Conservation (phyloP, 495 filamentous ascomycete genomes). For the Pyrenula aspistea region DNA sequence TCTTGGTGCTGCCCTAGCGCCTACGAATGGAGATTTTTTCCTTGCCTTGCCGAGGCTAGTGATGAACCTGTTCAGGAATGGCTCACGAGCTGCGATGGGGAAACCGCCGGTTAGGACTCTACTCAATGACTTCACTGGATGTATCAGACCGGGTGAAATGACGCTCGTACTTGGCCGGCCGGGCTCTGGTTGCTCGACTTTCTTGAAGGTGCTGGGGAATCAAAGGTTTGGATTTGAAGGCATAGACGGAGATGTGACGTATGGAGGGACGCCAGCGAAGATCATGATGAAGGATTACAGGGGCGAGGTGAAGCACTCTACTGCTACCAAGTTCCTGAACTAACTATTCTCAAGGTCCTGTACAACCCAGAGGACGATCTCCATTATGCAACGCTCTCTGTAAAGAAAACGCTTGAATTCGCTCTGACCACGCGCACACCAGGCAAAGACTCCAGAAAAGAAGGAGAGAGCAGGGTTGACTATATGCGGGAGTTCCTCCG, state of each 20-base stretch:
- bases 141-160: conserved; percentile 34
- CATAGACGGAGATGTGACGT: conserved; percentile 49
- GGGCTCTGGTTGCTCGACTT: conserved; percentile 60
- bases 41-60: conserved; percentile 41
- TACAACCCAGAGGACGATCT: conserved; percentile 67
- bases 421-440: conserved; percentile 60
- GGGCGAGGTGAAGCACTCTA: conserved; percentile 26
- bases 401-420: conserved; percentile 58
- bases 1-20: conserved; percentile 53
- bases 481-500: conserved; percentile 57
- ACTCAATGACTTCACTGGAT: conserved; percentile 49
- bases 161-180: conserved; percentile 61
- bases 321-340: conserved; percentile 8
- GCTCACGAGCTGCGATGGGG: conserved; percentile 19
- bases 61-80: conserved; percentile 35
- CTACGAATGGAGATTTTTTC: conserved; percentile 51
- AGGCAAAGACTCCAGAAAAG: conserved; percentile 42
- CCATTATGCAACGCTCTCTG: conserved; percentile 62
- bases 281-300: conserved; percentile 45
- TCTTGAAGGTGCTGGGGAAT: conserved; percentile 58
- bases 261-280: conserved; percentile 48
- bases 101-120: conserved; percentile 49
- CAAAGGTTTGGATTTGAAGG: conserved; percentile 52
- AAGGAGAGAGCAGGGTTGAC: conserved; percentile 45
- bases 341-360: conserved; percentile 19